Conservation (phyloP, 768 basidiomycete species). For the Dentipellis sp. region DNA sequence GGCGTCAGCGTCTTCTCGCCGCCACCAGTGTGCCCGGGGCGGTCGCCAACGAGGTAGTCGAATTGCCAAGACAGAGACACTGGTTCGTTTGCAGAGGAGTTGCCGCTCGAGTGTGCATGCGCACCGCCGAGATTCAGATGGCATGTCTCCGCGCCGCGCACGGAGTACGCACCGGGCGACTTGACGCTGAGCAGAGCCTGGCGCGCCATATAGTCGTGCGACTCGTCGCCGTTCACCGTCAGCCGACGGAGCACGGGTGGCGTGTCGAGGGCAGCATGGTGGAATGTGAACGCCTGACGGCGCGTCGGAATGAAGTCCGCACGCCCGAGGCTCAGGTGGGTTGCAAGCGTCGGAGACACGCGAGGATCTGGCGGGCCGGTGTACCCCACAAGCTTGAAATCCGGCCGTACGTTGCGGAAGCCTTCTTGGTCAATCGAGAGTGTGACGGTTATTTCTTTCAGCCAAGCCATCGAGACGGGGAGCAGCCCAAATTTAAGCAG, state of each 20-base stretch:
- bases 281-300: constrained; percentile 56
- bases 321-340: constrained; percentile 33
- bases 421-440: constrained; percentile 81
- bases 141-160: constrained; percentile 53
- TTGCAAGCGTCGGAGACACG: constrained; percentile 14
- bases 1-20: constrained; percentile 72
- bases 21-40: constrained; percentile 34
- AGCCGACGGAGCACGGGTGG: constrained; percentile 65
- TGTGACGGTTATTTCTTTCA: constrained; percentile 44
- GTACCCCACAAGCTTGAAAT: constrained; percentile 51
- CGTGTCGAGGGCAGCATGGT: constrained; percentile 58
- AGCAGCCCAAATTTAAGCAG: constrained; percentile 14
- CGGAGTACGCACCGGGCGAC: constrained; percentile 65
- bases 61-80: constrained; percentile 62
- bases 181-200: constrained; percentile 66
- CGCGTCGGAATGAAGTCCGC: constrained; percentile 58
- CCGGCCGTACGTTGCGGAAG: constrained; percentile 53
- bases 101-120: neutral
- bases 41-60: constrained; percentile 67
- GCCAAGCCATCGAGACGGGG: constrained; percentile 39
- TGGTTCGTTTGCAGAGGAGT: constrained; percentile 3
- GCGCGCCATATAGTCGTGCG: constrained; percentile 65
- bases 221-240: constrained; percentile 56
- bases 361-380: constrained; percentile 18
- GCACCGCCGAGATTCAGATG: constrained; percentile 13